These are phyloP conservation scores for Mycena latifolia DNA, from an alignment of 768 basidiomycete genomes.

Conservation along the genomic window DNA sequence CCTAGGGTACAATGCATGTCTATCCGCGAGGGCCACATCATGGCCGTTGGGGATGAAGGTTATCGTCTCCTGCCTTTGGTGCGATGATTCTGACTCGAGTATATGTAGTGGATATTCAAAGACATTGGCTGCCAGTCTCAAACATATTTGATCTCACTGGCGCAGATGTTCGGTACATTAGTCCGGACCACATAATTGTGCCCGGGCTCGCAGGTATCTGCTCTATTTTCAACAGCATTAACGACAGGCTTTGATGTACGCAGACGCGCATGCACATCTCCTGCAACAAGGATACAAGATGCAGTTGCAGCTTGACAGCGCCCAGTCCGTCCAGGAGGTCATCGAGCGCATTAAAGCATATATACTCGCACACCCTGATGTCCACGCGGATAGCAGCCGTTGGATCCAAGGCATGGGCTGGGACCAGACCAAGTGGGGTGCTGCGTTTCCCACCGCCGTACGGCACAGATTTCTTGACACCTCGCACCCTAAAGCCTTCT, in stretches of 20 bases:
- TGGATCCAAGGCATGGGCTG: slow-evolving; percentile 95
- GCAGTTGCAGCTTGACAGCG: slow-evolving; percentile 72
- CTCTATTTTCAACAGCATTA: not conserved
- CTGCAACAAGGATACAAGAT: slow-evolving; percentile 79
- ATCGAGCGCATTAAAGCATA: slow-evolving; percentile 70
- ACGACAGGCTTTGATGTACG: slow-evolving; percentile 2
- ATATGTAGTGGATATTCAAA: slow-evolving; percentile 19
- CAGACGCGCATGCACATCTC: slow-evolving; percentile 87
- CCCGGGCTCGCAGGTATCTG: slow-evolving; percentile 81
- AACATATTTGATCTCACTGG: not conserved
- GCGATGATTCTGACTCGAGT: slow-evolving; percentile 8
- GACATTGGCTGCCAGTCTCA: slow-evolving; percentile 7
- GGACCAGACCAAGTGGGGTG: slow-evolving; percentile 87
- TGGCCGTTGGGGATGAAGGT: slow-evolving; percentile 64
- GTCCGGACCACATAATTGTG: slow-evolving; percentile 62
- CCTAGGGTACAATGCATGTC: slow-evolving; percentile 74
- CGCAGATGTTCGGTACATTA: slow-evolving; percentile 28
- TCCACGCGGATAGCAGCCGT: slow-evolving; percentile 60
- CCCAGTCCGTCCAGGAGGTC: slow-evolving; percentile 73
- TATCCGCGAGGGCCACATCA: slow-evolving; percentile 61
- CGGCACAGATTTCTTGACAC: slow-evolving; percentile 34
- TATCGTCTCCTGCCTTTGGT: slow-evolving; percentile 31
- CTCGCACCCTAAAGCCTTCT: not conserved
- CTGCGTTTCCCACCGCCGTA: slow-evolving; percentile 81
- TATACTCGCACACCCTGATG: slow-evolving; percentile 68